These are phyloP conservation scores for Didymella glomerata DNA, from an alignment of 2,329 filamentous ascomycete species.

Conservation along the genomic window DNA sequence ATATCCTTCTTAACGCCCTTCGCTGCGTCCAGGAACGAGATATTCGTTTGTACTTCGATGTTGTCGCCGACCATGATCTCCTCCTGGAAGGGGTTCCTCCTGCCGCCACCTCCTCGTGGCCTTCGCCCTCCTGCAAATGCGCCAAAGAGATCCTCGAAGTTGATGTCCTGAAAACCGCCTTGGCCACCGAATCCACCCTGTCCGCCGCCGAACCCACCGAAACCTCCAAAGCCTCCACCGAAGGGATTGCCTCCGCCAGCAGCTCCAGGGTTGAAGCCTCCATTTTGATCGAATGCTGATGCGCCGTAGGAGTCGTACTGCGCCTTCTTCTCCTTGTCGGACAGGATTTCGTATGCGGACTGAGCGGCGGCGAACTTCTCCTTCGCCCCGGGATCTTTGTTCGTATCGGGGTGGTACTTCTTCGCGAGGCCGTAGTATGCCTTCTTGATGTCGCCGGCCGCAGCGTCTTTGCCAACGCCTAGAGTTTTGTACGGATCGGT, in stretches of 20 bases:
- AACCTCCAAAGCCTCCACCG: constrained; percentile 60
- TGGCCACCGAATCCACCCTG: constrained; percentile 69
- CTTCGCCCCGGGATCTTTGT: constrained; percentile 92
- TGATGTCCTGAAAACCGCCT: constrained; percentile 84
- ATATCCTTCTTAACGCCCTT: constrained; percentile 92
- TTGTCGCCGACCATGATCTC: constrained; percentile 89
- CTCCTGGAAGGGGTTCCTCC: constrained; percentile 77
- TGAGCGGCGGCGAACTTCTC: constrained; percentile 95
- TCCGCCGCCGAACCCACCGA: constrained; percentile 59
- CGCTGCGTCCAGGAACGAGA: constrained; percentile 95
- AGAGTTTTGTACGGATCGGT: constrained; percentile 88
- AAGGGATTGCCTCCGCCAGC: constrained; percentile 72
- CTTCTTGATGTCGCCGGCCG: constrained; percentile 91
- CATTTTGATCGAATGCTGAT: constrained; percentile 72
- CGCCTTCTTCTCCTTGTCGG: constrained; percentile 90
- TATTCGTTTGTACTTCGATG: constrained; percentile 91
- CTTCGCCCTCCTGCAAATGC: constrained; percentile 76
- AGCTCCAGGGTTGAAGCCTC: constrained; percentile 80
- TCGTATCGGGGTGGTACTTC: constrained; percentile 97
- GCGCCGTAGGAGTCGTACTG: constrained; percentile 91
- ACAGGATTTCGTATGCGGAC: constrained; percentile 90
- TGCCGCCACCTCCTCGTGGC: constrained; percentile 57
- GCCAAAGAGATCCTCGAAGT: constrained; percentile 94
- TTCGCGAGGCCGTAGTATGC: constrained; percentile 98
- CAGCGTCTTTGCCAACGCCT: constrained; percentile 83